Base-by-base conservation (phyloP, 2,329 filamentous ascomycete species). In the Hymenoscyphus infarciens region DNA sequence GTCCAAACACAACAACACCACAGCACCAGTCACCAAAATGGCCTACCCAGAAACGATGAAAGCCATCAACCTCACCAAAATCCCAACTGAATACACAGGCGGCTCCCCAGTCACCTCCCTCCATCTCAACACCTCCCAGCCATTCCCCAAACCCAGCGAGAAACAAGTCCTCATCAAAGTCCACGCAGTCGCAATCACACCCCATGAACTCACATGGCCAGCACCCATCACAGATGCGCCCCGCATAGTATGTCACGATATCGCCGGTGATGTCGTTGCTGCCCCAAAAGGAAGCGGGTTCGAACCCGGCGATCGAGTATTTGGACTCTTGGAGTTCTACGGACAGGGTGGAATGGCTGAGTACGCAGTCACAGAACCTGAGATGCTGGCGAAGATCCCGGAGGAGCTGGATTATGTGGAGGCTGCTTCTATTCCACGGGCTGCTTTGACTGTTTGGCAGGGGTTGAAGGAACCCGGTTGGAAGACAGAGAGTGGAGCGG, bases 161-260 rank as follows among this genome's bases (percentile, higher is more conserved):
- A 55, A 57, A 13, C 64, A 66, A 63, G 53, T 54, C 38, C 62
- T 66, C 25, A 49, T 66, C 56, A 53, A 49, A 35, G 57, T 66
- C 33, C 54, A 60, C 55, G 64, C 62, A 10, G 49, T 57, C 11
- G 31, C 57, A 13, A 63, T 66, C 19, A 63, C 62, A 7, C 64
- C 64, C n/a, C 61, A 63, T 38, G 64, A 66, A 53, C 62, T 66
- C 10, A 57, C 64, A 15, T 64, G 64, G 62, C 55, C 57, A 8
- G 16, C 39, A 1, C 49, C 62, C n/a, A 22, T 35, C 33, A 35
- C 57, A 6, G 38, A 35, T 11, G 15, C 56, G 1, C 62, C 64
- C 6, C 56, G 64, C 11, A 57, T 66, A 16, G 56, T 55, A 22
- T 60, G 55, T 29, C 62, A 66, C 42, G 64, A 66, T 56, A 38